A percentile compares a stretch with the other conserved stretches of the same genome.
Evolutionary conservation across 2,329 filamentous ascomycete genomes (phyloP).

Genomic region (Microdochium paspali): DNA sequence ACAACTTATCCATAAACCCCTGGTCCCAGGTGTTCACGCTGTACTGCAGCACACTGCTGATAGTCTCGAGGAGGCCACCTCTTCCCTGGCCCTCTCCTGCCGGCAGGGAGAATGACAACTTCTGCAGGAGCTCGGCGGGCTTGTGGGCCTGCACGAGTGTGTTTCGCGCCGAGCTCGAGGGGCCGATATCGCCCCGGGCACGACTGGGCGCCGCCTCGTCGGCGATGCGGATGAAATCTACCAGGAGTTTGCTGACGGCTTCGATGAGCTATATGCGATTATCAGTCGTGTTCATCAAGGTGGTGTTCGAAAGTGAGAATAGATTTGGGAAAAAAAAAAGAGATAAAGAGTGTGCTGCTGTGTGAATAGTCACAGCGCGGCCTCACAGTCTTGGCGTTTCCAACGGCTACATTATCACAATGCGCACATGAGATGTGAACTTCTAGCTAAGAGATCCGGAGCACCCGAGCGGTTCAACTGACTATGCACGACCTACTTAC

Average conservation of each 20-base stretch:
- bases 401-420: too few species aligned
- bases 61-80: constrained; percentile 62
- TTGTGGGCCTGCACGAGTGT: constrained; percentile 54
- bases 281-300: too few species aligned
- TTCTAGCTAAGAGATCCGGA: too few species aligned
- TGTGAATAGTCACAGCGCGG: neutral
- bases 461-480: too few species aligned
- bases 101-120: constrained; percentile 51
- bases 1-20: constrained; percentile 92
- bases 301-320: constrained; percentile 2
- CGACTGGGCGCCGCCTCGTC: constrained; percentile 51
- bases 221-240: constrained; percentile 62
- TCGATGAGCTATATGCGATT: constrained; percentile 68
- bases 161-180: constrained; percentile 31
- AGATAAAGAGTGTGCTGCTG: neutral
- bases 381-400: too few species aligned
- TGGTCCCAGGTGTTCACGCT: constrained; percentile 99
- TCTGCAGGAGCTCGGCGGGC: constrained; percentile 46
- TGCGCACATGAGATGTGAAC: too few species aligned
- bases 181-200: constrained; percentile 42
- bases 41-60: constrained; percentile 66
- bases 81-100: constrained; percentile 48
- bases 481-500: constrained; percentile 24
- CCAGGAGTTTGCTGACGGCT: constrained; percentile 56
- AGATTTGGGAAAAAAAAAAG: neutral